Base-by-base conservation (phyloP, 768 basidiomycete genomes). In the Rhizopogon roseolus region DNA sequence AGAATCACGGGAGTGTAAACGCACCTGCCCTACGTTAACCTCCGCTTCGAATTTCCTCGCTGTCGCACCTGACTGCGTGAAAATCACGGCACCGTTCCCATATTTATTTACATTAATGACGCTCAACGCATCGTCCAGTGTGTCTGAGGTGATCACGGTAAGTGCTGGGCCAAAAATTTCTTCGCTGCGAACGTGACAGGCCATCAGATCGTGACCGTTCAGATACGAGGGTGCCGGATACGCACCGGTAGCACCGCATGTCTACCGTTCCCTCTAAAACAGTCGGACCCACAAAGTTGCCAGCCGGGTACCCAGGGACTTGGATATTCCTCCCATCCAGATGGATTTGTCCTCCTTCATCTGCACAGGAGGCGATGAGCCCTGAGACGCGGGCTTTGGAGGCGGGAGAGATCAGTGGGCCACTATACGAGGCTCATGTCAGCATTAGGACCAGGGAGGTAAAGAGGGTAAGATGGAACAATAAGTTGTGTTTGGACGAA, bases 121-220 rank as follows among this genome's bases (percentile, higher is more conserved):
- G 41, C 83, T 81, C 55, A 98, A 78, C 11, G 93, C 95, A 55
- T 96, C 92, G 57, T 98, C 94, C 41, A 98, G 74, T 0, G 86
- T 91, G 34, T 93, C 84, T 5, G 86, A 90, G 45, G 80, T 77
- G 52, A 98, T 64, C 52, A 95, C 76, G 9, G 87, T 75, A 28
- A 98, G 76, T 1, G 86, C 96, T 1, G 96, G 96, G 13, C 94
- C 96, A 60, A 98, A 98, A 54, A 98, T 96, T 66, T 98, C 96
- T 65, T 94, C 85, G 57, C 93, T 95, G 57, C 14, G 29, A 10
- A 19, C 16, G 19, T 36, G 32, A 34, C 4, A 37, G 28, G 51
- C 5, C 6, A 41, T 38, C 54, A 39, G 55, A 54, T 56, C 38
- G 55, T 39, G 10, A 42, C 3, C 7, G 22, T 11, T 13, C 39